These are phyloP conservation scores for Moesziomyces globuligerus DNA, from an alignment of 1,284 basidiomycete species.

Conservation along the genomic window DNA sequence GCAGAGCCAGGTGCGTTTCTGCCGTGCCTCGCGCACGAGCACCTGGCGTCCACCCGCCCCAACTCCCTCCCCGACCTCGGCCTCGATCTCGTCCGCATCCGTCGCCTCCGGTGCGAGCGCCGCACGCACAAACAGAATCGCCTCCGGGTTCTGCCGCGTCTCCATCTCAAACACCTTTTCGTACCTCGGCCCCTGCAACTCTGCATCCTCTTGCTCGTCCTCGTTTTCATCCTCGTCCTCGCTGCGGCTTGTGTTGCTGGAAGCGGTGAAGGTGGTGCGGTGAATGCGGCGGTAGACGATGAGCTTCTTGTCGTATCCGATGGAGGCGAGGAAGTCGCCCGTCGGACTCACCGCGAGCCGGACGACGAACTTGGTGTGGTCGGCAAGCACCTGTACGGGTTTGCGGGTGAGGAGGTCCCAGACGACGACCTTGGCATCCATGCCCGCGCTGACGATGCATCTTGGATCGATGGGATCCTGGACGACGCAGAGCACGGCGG, in stretches of 20 bases:
- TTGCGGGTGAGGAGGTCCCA: conserved; percentile 51
- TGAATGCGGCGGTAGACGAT: conserved; percentile 47
- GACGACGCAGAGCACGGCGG: conserved; percentile 53
- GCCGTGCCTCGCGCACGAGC: conserved; percentile 12
- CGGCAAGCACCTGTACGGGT: conserved; percentile 47
- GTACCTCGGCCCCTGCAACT: conserved; percentile 26
- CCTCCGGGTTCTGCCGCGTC: conserved; percentile 56
- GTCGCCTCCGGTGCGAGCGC: conserved; percentile 13
- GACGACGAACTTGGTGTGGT: conserved; percentile 61
- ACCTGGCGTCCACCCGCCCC: conserved; percentile 12
- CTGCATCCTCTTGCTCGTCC: conserved; percentile 22
- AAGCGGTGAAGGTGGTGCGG: conserved; percentile 6
- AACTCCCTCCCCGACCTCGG: neutral
- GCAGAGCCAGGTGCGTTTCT: conserved; percentile 51
- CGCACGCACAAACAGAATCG: conserved; percentile 55
- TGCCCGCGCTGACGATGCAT: conserved; percentile 55
- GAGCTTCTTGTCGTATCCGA: conserved; percentile 59
- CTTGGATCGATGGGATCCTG: conserved; percentile 49
- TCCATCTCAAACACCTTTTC: conserved; percentile 47
- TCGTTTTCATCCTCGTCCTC: conserved; percentile 18
- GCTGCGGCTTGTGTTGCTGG: too few species aligned
- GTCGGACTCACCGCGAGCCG: conserved; percentile 41
- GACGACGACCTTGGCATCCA: conserved; percentile 60
- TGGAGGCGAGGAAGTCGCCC: conserved; percentile 57
- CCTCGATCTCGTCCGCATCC: neutral